Base-by-base conservation (phyloP, 441 rosid species). In the Syzygium malaccense region DNA sequence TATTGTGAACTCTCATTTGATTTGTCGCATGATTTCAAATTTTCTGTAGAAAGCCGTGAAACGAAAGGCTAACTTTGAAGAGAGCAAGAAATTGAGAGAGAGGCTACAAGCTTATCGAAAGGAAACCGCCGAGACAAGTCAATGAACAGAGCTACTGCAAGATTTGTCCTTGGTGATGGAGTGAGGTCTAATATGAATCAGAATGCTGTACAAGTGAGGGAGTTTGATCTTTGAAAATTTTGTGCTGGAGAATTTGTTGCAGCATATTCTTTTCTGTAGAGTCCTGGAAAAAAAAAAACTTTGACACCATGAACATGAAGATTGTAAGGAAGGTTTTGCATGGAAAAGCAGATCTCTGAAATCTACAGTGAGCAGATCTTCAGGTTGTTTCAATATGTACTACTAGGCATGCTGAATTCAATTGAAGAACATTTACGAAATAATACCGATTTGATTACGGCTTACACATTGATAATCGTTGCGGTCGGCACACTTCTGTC, bases 1-100 rank as follows among this genome's bases (percentile, higher is more conserved):
- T 41, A 14, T 75, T 41, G 51, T 75, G 55, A 51, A 80, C 10
- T 53, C 13, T 60, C 48, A 26, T 9, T 37, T 56, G 13, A 86
- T 86, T 58, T 53, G 66, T n/a, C 37, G 32, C 88, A 55, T 48
- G 33, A 83, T 56, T 88, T 30, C 62, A 48, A 48, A 32, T 53
- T 20, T 86, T 64, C 78, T 51, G 78, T 94, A 98, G 98, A 96
- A 97, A 97, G 96, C 98, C 14, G 85, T 94, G 88, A 97, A 97
- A 94, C 92, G 99, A 68, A 97, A 96, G 95, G 97, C 96, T 1
- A 96, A 96, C 88, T 96, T 96, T 17, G 97, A 97, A 92, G 86
- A 94, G 90, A 96, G 99, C 90, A 98, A 96, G 94, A 95, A 95
- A 88, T 92, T 93, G 91, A 92, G 87, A 85, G 94, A 90, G 86